A percentile compares a stretch with the other conserved stretches of the same genome.
These are phyloP conservation scores for Cyclanthera cordifolia DNA, from an alignment of 306 rosid species.

Conservation along the genomic window DNA sequence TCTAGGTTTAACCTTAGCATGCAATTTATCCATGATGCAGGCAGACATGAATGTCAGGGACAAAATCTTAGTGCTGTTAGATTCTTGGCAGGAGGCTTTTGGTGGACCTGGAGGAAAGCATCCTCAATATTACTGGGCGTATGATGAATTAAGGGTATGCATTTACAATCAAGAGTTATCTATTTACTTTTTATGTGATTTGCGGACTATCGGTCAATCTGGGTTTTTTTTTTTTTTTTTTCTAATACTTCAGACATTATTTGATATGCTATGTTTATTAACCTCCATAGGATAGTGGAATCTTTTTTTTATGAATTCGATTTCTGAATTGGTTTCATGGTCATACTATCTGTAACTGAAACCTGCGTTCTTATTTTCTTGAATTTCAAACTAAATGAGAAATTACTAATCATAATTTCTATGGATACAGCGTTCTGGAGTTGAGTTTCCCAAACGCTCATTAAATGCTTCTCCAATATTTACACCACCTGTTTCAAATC, in stretches of 20 bases:
- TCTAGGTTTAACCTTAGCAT: not conserved
- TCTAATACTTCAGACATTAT: not conserved
- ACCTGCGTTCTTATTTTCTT: not conserved
- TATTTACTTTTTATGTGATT: constrained; percentile 7
- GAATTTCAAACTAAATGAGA: not conserved
- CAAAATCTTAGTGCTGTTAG: constrained; percentile 64
- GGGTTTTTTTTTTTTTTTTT: not conserved
- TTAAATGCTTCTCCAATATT: constrained; percentile 63
- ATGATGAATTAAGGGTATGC: constrained; percentile 65
- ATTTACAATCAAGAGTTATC: constrained; percentile 4
- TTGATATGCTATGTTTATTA: not conserved
- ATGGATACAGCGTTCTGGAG: constrained; percentile 71
- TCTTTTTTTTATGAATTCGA: no score
- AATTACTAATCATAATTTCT: constrained; percentile 4
- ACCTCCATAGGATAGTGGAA: not conserved
- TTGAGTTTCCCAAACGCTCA: constrained; percentile 70
- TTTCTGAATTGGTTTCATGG: not conserved
- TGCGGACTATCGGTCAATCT: not conserved
- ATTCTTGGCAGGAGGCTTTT: constrained; percentile 94
- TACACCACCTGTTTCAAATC: constrained; percentile 67
- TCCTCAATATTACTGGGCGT: constrained; percentile 87
- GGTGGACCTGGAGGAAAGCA: constrained; percentile 83
- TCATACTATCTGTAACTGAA: not conserved
- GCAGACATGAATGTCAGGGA: constrained; percentile 90
- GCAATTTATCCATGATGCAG: constrained; percentile 29